Evolutionary conservation across 306 rosid genomes (phyloP).

Genomic region (Prunus salicina): DNA sequence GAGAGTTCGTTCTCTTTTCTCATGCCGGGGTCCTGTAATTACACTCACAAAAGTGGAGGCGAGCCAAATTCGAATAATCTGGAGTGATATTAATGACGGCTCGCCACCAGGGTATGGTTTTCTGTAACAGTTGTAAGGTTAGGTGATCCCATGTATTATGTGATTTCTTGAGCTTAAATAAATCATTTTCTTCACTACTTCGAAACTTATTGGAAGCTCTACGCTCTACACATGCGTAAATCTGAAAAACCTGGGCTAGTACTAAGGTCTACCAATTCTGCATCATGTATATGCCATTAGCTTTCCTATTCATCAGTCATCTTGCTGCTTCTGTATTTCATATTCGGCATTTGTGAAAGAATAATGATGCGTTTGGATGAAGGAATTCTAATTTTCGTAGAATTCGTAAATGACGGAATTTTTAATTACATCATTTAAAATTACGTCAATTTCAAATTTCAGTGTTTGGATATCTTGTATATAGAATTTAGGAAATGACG

Average conservation of each 20-base stretch:
- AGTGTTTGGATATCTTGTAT: too few species aligned
- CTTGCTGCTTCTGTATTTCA: background rate
- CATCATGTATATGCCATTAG: background rate
- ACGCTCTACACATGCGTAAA: background rate
- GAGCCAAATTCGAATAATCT: conserved; percentile 48
- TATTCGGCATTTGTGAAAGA: background rate
- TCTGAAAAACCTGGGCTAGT: background rate
- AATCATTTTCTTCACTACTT: conserved; percentile 17
- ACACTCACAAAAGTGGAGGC: conserved; percentile 55
- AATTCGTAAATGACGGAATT: too few species aligned
- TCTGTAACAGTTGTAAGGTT: conserved; percentile 32
- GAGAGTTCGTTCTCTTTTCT: conserved; percentile 77
- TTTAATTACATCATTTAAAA: too few species aligned
- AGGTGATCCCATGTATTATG: conserved; percentile 28
- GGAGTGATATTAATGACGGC: conserved; percentile 6
- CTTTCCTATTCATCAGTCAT: background rate
- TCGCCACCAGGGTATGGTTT: background rate
- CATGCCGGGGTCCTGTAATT: conserved; percentile 61
- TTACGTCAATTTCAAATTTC: too few species aligned
- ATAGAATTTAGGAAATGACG: too few species aligned
- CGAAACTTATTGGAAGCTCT: background rate
- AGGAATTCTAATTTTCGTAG: too few species aligned
- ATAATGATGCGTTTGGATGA: too few species aligned
- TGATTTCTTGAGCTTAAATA: conserved; percentile 35
- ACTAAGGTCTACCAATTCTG: background rate